These are phyloP conservation scores for Ogataea degrootiae DNA, from an alignment of 805 yeast genomes.

Conservation along the genomic window DNA sequence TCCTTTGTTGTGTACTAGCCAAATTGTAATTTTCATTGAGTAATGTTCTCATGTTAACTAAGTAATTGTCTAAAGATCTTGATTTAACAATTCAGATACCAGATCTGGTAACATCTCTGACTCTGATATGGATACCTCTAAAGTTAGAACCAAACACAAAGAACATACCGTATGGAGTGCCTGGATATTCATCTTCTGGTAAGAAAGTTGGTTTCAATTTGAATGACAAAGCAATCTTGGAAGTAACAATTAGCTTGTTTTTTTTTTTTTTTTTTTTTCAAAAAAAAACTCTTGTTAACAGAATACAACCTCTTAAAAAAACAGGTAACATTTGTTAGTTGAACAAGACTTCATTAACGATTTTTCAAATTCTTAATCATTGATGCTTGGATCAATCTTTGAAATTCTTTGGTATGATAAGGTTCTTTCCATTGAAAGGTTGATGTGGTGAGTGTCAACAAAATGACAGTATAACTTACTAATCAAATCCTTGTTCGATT, in stretches of 20 bases:
- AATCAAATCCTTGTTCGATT: slow-evolving; percentile 63
- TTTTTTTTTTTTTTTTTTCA: too few species aligned
- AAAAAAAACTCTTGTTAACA: slow-evolving; percentile 82
- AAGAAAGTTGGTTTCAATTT: slow-evolving; percentile 83
- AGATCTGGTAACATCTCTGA: slow-evolving; percentile 96
- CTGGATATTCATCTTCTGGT: slow-evolving; percentile 85
- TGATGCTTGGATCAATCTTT: slow-evolving; percentile 68
- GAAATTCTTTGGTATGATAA: slow-evolving; percentile 81
- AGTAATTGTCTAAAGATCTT: slow-evolving; percentile 78
- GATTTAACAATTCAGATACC: slow-evolving; percentile 95
- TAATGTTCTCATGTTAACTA: slow-evolving; percentile 77
- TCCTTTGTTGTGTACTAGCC: slow-evolving; percentile 93
- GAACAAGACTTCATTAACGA: slow-evolving; percentile 65
- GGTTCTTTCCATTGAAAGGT: slow-evolving; percentile 67
- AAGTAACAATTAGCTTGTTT: slow-evolving; percentile 90
- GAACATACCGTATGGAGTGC: slow-evolving; percentile 91
- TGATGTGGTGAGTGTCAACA: slow-evolving; percentile 84
- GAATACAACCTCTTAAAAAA: slow-evolving; percentile 70
- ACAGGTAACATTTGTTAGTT: slow-evolving; percentile 72
- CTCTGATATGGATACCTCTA: slow-evolving; percentile 95
- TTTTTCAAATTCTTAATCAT: slow-evolving; percentile 69
- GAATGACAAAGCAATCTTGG: slow-evolving; percentile 93
- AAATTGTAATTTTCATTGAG: slow-evolving; percentile 95
- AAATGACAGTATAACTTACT: slow-evolving; percentile 84
- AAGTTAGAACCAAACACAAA: slow-evolving; percentile 94